phyloP scores from a whole-genome alignment of 2,329 filamentous ascomycete species.

The Colletotrichum sp. region DNA sequence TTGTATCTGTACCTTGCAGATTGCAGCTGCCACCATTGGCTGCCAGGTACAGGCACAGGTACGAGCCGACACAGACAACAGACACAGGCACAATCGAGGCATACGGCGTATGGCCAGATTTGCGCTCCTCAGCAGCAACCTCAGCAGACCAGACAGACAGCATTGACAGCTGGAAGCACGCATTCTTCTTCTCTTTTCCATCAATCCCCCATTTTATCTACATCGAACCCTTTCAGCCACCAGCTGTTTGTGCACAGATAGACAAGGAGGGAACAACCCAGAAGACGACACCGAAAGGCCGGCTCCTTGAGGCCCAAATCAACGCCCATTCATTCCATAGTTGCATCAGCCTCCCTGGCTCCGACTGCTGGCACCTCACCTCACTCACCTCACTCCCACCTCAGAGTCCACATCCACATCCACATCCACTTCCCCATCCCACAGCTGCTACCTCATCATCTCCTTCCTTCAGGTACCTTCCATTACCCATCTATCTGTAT shows the following conservation, averaged over 20 bases:
- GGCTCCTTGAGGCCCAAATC: neutral
- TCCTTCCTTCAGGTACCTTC: neutral
- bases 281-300: neutral
- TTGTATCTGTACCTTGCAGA: constrained; percentile 13
- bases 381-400: neutral
- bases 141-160: neutral
- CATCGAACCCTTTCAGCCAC: neutral
- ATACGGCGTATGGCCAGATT: neutral
- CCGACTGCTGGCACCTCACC: neutral
- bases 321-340: neutral
- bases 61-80: neutral
- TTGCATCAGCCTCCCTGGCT: neutral
- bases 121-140: neutral
- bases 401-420: neutral
- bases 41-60: neutral
- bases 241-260: neutral
- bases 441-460: neutral
- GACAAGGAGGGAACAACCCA: neutral
- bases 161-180: neutral
- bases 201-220: neutral
- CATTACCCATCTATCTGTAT: neutral
- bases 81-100: neutral
- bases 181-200: neutral
- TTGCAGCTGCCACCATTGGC: neutral
- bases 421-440: neutral